phyloP scores from a whole-genome alignment of 1,284 basidiomycete genomes.

The Leccinum angustisporum region DNA sequence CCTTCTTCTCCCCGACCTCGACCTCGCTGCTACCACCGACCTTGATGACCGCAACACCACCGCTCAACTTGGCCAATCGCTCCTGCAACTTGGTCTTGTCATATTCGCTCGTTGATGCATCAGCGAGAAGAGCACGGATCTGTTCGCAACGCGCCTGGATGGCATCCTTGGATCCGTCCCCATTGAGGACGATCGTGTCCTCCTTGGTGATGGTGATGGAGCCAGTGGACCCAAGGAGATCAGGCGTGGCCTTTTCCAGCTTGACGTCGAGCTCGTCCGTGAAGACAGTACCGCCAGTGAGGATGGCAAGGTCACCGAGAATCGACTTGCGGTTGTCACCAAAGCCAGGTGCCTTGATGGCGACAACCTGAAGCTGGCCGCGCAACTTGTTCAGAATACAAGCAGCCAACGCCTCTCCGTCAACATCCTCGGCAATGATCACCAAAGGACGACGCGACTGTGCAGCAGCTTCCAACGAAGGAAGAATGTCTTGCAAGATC shows the following conservation, averaged over 20 bases:
- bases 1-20: constrained; percentile 99
- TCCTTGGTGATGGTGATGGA: constrained; percentile 97
- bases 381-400: constrained; percentile 99
- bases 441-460: constrained; percentile 90
- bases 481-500: constrained; percentile 91
- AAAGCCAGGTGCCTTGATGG: constrained; percentile 97
- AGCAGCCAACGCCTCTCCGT: constrained; percentile 96
- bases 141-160: constrained; percentile 94
- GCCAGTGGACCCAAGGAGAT: constrained; percentile 91
- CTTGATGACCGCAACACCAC: constrained; percentile 98
- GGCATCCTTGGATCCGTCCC: constrained; percentile 83
- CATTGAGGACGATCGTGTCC: constrained; percentile 96
- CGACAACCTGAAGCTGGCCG: constrained; percentile 90
- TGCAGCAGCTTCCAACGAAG: constrained; percentile 89
- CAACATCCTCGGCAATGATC: constrained; percentile 97
- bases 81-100: constrained; percentile 97
- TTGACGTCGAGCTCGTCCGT: constrained; percentile 98
- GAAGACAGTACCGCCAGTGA: constrained; percentile 97
- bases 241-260: constrained; percentile 87
- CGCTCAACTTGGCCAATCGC: constrained; percentile 92
- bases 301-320: constrained; percentile 94
- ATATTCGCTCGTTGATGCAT: constrained; percentile 88
- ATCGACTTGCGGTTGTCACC: constrained; percentile 99
- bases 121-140: constrained; percentile 83
- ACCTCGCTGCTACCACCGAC: constrained; percentile 94